These are phyloP conservation scores for Apiospora sp. DNA, from an alignment of 2,329 filamentous ascomycete species.

Conservation along the genomic window DNA sequence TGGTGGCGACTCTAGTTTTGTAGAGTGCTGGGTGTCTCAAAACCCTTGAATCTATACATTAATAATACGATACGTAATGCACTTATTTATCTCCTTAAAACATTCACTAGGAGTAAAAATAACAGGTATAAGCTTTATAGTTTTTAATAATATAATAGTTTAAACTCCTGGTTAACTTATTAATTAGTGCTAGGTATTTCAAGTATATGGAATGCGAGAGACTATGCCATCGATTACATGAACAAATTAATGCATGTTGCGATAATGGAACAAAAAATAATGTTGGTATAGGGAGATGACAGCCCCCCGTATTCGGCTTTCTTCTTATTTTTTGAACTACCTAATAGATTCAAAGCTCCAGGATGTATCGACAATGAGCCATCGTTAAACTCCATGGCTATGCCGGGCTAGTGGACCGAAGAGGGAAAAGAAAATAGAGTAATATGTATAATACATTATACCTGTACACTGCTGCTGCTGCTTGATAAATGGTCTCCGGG, in stretches of 20 bases:
- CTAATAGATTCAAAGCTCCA: not conserved
- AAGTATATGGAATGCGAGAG: too few relatives aligned
- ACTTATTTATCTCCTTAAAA: not conserved
- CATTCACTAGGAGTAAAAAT: too few relatives aligned
- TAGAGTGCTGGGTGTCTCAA: not conserved
- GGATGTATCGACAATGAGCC: not conserved
- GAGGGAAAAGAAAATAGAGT: not conserved
- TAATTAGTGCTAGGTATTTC: too few relatives aligned
- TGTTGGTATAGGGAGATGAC: not conserved
- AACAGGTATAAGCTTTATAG: too few relatives aligned
- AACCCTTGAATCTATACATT: not conserved
- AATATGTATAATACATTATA: slow-evolving; percentile 24
- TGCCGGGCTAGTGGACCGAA: not conserved
- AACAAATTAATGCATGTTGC: not conserved
- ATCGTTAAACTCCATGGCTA: not conserved
- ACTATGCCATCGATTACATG: not conserved
- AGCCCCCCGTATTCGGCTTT: not conserved
- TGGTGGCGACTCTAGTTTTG: slow-evolving; percentile 1
- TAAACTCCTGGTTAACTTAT: too few relatives aligned
- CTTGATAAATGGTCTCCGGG: not conserved
- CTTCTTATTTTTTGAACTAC: not conserved
- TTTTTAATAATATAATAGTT: too few relatives aligned
- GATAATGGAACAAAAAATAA: not conserved
- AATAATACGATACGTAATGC: not conserved
- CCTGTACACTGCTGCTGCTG: slow-evolving; percentile 16